Percentiles rank a stretch among this genome's conserved stretches.
These are phyloP conservation scores for Lathyrus aphaca DNA, from an alignment of 306 rosid species.

Conservation along the genomic window DNA sequence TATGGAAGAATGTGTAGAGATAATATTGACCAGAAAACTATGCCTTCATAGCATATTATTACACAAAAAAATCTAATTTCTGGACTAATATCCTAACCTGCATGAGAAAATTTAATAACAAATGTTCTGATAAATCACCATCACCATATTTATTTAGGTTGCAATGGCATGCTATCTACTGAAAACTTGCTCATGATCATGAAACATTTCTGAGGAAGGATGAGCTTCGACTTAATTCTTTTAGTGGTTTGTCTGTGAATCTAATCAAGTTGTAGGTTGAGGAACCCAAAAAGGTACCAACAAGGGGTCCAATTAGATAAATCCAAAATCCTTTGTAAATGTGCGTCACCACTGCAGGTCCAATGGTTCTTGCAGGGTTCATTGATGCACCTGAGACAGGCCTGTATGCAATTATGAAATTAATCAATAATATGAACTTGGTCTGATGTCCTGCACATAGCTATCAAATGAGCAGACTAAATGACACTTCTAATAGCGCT, in stretches of 20 bases:
- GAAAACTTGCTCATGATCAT: constrained; percentile 32
- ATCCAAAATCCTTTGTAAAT: constrained; percentile 53
- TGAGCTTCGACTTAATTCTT: constrained; percentile 44
- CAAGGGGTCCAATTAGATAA: constrained; percentile 51
- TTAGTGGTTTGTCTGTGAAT: constrained; percentile 55
- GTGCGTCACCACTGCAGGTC: constrained; percentile 64
- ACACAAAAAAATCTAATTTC: neutral
- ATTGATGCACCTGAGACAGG: constrained; percentile 69
- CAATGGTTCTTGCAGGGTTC: constrained; percentile 80
- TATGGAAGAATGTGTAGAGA: neutral
- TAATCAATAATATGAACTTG: too few species aligned
- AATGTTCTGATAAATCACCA: neutral
- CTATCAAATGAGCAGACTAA: too few species aligned
- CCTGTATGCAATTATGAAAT: constrained; percentile 44
- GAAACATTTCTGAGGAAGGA: constrained; percentile 46
- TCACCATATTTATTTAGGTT: neutral
- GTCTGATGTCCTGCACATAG: too few species aligned
- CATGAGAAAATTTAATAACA: neutral
- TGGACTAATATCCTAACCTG: neutral
- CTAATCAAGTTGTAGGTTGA: constrained; percentile 56
- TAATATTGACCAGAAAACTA: neutral
- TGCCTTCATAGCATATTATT: neutral
- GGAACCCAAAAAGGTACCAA: constrained; percentile 60
- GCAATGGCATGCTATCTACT: neutral
- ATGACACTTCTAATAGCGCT: too few species aligned